Conservation (phyloP, 331 rosid genomes). For the Quercus tomentella region DNA sequence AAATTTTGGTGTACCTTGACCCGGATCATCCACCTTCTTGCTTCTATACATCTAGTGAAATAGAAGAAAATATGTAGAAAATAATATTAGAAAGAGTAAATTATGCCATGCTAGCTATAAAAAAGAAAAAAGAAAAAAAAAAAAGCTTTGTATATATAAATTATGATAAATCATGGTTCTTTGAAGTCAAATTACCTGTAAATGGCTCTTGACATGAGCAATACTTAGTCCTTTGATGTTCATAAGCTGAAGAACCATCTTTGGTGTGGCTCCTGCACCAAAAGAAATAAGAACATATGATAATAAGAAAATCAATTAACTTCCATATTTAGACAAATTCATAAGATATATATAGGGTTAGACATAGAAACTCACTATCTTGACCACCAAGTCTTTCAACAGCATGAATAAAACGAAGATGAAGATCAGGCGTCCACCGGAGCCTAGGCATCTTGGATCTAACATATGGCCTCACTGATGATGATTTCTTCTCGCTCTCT, state of each 20-base stretch:
- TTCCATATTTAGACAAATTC: neutral
- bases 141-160: neutral
- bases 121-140: too few relatives aligned
- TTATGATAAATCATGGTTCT: neutral
- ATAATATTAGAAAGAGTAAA: neutral
- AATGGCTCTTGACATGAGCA: slow-evolving; percentile 97
- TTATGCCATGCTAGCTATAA: neutral
- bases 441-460: slow-evolving; percentile 90
- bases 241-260: slow-evolving; percentile 96
- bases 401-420: slow-evolving; percentile 82
- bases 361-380: slow-evolving; percentile 56
- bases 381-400: slow-evolving; percentile 95
- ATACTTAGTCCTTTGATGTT: slow-evolving; percentile 85
- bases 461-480: slow-evolving; percentile 73
- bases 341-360: neutral
- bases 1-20: slow-evolving; percentile 35
- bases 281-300: slow-evolving; percentile 10
- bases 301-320: neutral
- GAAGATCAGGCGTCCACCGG: slow-evolving; percentile 95
- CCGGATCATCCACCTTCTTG: slow-evolving; percentile 47
- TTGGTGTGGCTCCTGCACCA: slow-evolving; percentile 87
- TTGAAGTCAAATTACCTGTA: slow-evolving; percentile 52
- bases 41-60: slow-evolving; percentile 48
- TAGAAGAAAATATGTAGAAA: slow-evolving; percentile 9
- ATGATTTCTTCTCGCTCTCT: slow-evolving; percentile 52